A percentile compares a stretch with the other conserved stretches of the same genome.
phyloP scores from a whole-genome alignment of 331 rosid genomes.

The Telfairia occidentalis region DNA sequence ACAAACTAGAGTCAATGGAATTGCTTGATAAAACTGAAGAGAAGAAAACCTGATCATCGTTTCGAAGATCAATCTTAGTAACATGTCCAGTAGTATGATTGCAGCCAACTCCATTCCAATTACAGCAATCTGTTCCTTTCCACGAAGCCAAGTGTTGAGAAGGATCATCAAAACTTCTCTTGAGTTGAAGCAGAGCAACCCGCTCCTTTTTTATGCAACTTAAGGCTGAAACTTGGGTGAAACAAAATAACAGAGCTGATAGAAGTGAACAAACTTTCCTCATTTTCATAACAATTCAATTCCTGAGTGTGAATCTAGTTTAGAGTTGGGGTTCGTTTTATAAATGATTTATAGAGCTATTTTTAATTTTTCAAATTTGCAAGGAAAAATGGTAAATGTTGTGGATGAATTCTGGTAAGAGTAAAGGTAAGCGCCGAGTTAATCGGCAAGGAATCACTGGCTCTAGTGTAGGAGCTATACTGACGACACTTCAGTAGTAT shows the following conservation, averaged over 20 bases:
- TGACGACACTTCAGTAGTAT: no score
- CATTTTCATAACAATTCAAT: neutral
- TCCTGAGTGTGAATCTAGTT: neutral
- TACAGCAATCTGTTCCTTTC: constrained; percentile 18
- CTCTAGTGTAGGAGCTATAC: no score
- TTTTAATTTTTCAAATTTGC: no score
- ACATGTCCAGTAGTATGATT: neutral
- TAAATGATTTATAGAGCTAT: no score
- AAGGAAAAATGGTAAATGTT: no score
- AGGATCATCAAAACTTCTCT: constrained; percentile 12
- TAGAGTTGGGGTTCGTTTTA: no score
- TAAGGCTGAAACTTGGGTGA: neutral
- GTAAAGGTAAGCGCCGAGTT: no score
- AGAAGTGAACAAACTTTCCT: neutral
- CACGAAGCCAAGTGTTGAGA: constrained; percentile 4
- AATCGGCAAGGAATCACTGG: no score
- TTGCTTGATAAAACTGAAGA: neutral
- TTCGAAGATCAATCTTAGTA: neutral
- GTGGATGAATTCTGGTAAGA: no score
- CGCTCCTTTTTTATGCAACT: constrained; percentile 18
- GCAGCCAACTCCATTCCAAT: constrained; percentile 9
- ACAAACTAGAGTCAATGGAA: neutral
- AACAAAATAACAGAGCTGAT: neutral
- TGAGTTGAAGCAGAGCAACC: constrained; percentile 18
- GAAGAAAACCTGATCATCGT: neutral